phyloP scores from a whole-genome alignment of 495 filamentous ascomycete genomes.

The Tuber microsphaerosporum region DNA sequence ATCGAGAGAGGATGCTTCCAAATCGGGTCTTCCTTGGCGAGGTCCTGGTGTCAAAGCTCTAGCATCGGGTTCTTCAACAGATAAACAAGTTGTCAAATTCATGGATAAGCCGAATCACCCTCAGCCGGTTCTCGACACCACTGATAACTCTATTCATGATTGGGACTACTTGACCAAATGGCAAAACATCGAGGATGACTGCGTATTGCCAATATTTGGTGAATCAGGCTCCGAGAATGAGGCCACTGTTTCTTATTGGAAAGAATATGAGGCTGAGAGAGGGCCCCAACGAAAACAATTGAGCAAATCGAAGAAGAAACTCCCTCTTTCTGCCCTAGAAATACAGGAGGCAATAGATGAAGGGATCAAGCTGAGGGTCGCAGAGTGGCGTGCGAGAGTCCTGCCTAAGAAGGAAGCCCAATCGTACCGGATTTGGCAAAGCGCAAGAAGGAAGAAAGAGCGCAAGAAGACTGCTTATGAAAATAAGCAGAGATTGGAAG shows the following conservation, averaged over 20 bases:
- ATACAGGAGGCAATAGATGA: constrained; percentile 50
- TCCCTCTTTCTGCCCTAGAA: constrained; percentile 46
- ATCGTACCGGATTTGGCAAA: constrained; percentile 59
- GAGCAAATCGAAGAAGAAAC: constrained; percentile 18
- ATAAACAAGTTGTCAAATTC: constrained; percentile 27
- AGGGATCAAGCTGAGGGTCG: constrained; percentile 50
- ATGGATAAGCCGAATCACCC: constrained; percentile 8
- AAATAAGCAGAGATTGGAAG: constrained; percentile 23
- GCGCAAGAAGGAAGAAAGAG: constrained; percentile 42
- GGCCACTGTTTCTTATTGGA: constrained; percentile 54
- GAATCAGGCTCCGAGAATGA: constrained; percentile 57
- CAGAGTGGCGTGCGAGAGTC: constrained; percentile 53
- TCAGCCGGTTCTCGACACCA: constrained; percentile 10
- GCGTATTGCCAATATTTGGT: constrained; percentile 56
- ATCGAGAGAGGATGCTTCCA: constrained; percentile 7
- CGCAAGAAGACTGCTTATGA: constrained; percentile 36
- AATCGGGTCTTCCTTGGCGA: constrained; percentile 18
- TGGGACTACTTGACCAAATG: constrained; percentile 40
- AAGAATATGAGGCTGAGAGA: constrained; percentile 57
- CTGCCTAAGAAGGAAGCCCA: constrained; percentile 50
- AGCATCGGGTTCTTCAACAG: constrained; percentile 9
- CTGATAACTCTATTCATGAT: constrained; percentile 26
- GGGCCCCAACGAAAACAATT: constrained; percentile 19
- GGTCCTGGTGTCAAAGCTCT: not conserved
- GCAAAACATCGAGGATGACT: constrained; percentile 44